Conservation (phyloP, 2,329 filamentous ascomycete species). For the Beauveria asiatica region DNA sequence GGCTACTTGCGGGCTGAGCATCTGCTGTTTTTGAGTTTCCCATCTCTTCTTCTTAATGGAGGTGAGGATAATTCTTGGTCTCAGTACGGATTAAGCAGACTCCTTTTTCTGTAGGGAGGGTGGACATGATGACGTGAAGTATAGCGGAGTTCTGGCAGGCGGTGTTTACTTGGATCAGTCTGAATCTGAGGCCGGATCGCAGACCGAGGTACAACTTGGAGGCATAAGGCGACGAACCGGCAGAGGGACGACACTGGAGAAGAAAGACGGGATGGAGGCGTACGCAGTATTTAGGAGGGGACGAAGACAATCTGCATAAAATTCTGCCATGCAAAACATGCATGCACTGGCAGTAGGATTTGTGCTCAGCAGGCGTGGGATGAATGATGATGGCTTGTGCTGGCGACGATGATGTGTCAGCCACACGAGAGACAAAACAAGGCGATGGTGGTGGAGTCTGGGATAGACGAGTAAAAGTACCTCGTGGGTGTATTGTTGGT, state of each 20-base stretch:
- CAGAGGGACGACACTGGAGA: too few species aligned
- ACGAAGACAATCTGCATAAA: background rate
- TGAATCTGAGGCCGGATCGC: too few species aligned
- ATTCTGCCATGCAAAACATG: background rate
- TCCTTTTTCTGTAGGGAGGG: too few species aligned
- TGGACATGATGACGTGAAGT: too few species aligned
- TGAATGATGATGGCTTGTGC: background rate
- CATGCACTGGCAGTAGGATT: background rate
- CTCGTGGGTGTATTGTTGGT: background rate
- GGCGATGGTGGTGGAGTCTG: slow-evolving; percentile 1
- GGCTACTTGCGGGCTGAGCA: background rate
- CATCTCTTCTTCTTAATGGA: background rate
- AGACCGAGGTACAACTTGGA: too few species aligned
- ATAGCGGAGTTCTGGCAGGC: too few species aligned
- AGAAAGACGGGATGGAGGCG: too few species aligned
- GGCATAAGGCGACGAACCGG: too few species aligned
- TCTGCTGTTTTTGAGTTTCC: background rate
- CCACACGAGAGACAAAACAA: background rate
- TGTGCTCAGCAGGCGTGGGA: background rate
- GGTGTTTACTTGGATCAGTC: too few species aligned
- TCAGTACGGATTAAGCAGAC: background rate
- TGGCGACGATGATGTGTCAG: background rate
- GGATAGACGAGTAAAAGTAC: background rate
- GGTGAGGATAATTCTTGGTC: background rate
- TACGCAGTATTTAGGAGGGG: background rate